phyloP scores from a whole-genome alignment of 345 rosid genomes.

The Hibiscus mutabilis region DNA sequence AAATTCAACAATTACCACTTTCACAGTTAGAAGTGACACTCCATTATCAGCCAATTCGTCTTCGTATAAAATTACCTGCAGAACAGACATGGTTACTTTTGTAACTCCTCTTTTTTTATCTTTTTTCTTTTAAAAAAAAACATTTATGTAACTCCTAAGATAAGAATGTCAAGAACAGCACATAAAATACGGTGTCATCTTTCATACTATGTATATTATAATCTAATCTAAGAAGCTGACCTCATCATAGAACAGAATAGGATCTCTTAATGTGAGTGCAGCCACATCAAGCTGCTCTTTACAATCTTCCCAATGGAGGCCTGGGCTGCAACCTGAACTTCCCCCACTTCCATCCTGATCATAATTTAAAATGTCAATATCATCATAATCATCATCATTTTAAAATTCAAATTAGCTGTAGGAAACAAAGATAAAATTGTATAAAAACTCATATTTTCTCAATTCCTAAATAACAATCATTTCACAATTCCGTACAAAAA shows the following conservation, averaged over 20 bases:
- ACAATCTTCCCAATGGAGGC: conserved; percentile 74
- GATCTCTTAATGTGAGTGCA: conserved; percentile 74
- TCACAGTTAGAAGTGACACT: conserved; percentile 84
- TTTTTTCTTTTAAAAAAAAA: too few relatives aligned
- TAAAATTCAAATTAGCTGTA: neutral
- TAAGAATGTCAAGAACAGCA: neutral
- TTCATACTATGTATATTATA: neutral
- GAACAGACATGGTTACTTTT: conserved; percentile 15
- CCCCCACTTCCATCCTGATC: conserved; percentile 32
- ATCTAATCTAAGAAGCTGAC: conserved; percentile 24
- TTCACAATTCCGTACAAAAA: conserved; percentile 2
- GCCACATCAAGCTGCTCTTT: conserved; percentile 66
- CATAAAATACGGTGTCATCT: neutral
- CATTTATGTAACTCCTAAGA: neutral
- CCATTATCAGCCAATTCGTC: conserved; percentile 98
- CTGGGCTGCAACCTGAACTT: conserved; percentile 18
- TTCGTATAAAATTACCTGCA: conserved; percentile 89
- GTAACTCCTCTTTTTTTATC: neutral
- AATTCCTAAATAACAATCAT: neutral
- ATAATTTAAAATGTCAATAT: conserved; percentile 5
- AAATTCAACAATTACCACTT: conserved; percentile 64
- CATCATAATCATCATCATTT: neutral
- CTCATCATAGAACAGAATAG: conserved; percentile 98
- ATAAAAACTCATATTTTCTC: neutral
- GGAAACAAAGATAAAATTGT: neutral